Percentiles rank a stretch among this genome's conserved stretches.
Conservation (phyloP, 1,139 yeast genomes). For the Candida smagusa region DNA sequence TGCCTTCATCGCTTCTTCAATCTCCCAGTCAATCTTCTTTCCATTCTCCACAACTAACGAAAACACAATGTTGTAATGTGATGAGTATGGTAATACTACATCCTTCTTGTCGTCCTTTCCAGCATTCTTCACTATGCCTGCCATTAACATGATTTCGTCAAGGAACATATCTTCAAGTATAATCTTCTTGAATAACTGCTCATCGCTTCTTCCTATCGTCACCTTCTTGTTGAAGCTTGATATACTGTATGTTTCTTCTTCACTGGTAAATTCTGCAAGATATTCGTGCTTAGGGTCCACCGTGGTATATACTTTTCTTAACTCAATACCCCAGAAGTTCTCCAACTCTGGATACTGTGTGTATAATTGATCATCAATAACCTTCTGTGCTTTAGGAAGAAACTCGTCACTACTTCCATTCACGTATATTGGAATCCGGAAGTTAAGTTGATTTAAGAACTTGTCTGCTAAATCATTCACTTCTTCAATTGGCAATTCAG, state of each 20-base stretch:
- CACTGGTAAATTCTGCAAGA: constrained; percentile 14
- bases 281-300: constrained; percentile 16
- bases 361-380: constrained; percentile 24
- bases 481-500: constrained; percentile 60
- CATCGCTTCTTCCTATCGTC: constrained; percentile 4
- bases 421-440: constrained; percentile 58
- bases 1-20: constrained; percentile 23
- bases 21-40: constrained; percentile 37
- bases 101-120: constrained; percentile 18
- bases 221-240: constrained; percentile 23
- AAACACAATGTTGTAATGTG: constrained; percentile 64
- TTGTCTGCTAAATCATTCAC: constrained; percentile 42
- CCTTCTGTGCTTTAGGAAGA: constrained; percentile 27
- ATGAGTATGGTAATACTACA: constrained; percentile 53
- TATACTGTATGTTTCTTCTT: constrained; percentile 11
- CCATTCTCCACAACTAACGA: constrained; percentile 50
- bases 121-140: constrained; percentile 8
- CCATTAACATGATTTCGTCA: constrained; percentile 30
- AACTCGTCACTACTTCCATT: constrained; percentile 31
- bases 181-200: constrained; percentile 30
- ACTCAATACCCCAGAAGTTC: constrained; percentile 28
- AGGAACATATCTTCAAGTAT: constrained; percentile 36
- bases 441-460: constrained; percentile 32
- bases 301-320: constrained; percentile 11
- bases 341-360: constrained; percentile 19